Evolutionary conservation across 2,329 filamentous ascomycete species (phyloP), one percentile per base, ranked within the genome.

Genomic region (Colletotrichum spinosum): DNA sequence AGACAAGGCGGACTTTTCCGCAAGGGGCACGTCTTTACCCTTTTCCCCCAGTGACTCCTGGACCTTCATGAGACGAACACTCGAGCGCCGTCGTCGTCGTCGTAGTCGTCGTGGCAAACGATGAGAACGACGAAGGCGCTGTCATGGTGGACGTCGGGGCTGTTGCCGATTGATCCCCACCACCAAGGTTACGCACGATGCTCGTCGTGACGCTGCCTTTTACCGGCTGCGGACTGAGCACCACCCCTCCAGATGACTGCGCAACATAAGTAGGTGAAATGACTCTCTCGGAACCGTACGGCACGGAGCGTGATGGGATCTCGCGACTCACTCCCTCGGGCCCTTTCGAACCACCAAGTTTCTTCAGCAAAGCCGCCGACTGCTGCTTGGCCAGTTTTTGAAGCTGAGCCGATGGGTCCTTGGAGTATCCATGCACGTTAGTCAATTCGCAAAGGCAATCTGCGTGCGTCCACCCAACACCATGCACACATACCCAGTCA

Each of bases 401-500:
- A 71, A 94, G 86, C 78, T 90, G 89, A 67, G 80, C 85, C 71
- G 84, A 79, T 66, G 92, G 92, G 78, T 94, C 90, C 90, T 93
- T 84, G 69, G 80, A 72, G 72, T 74, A 71, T 67, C 74, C 76
- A 67, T 83, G 75, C 72, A 81, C 71, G 83, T 88, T 86, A 87
- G 84, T 79, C 73, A 86, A 74, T 70, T 83, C 79, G 77, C 84
- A 88, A 71, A 81, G 79, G 78, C 84, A 87, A 76, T 86, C 84
- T 72, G 79, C 76, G 68, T 80, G 81, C 67, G 71, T 75, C 80
- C 83, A 87, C 69, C 74, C 72, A 68, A 75, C 76, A 68, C 84
- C 84, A 74, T 86, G 84, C 79, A 84, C 84, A 93, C 93, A 91
- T 93, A 97, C 94, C 95, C 95, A 97, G 78, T 97, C 93, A 75